phyloP scores from a whole-genome alignment of 768 basidiomycete genomes.

The Boletus speciosus region DNA sequence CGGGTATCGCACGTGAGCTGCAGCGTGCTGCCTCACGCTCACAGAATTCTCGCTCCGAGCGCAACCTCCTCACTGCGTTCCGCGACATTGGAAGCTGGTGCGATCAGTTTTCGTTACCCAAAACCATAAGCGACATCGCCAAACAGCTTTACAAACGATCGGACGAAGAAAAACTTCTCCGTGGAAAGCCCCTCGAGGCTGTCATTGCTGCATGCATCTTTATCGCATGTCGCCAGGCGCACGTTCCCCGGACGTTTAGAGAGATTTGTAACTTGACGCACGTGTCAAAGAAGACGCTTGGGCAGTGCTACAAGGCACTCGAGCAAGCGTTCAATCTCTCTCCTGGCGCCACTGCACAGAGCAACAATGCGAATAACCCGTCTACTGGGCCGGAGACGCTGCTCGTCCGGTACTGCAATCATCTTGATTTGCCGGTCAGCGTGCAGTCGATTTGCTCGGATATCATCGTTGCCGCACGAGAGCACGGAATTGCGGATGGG shows the following conservation, averaged over 20 bases:
- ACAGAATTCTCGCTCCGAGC: conserved; percentile 74
- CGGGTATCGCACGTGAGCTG: conserved; percentile 86
- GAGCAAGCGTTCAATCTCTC: conserved; percentile 87
- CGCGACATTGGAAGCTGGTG: conserved; percentile 92
- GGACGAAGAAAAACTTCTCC: conserved; percentile 90
- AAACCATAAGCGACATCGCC: conserved; percentile 91
- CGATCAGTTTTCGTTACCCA: conserved; percentile 91
- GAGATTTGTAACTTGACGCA: conserved; percentile 93
- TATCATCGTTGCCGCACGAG: conserved; percentile 75
- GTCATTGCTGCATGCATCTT: conserved; percentile 98
- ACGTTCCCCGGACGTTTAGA: conserved; percentile 93
- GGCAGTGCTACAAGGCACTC: conserved; percentile 88
- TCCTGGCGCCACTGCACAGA: conserved; percentile 68
- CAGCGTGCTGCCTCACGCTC: conserved; percentile 88
- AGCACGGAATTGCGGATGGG: conserved; percentile 88
- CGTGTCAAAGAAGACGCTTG: conserved; percentile 91
- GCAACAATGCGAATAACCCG: conserved; percentile 36
- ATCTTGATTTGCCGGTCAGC: conserved; percentile 78
- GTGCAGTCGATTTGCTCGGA: conserved; percentile 82
- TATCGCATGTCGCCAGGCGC: conserved; percentile 92
- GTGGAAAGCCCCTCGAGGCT: conserved; percentile 88
- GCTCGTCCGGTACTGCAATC: conserved; percentile 91
- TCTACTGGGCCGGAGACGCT: conserved; percentile 79
- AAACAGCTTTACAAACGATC: conserved; percentile 97
- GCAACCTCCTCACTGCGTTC: conserved; percentile 84